Conservation (phyloP, 2,329 filamentous ascomycete genomes). For the Colletotrichum endophyticum region DNA sequence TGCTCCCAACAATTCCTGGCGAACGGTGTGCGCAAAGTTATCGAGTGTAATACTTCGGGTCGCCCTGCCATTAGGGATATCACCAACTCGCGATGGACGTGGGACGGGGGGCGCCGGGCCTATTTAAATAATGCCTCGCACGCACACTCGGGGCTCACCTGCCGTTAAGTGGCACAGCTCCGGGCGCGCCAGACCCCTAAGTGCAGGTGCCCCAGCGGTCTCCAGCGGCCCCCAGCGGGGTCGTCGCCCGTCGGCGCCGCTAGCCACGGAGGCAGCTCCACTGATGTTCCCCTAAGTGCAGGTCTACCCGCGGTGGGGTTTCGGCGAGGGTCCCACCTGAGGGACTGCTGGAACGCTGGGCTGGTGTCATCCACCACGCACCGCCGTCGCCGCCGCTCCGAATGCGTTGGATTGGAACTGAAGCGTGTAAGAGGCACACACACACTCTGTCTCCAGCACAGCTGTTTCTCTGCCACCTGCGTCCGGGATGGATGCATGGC, state of each 20-base stretch:
- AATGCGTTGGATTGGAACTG: neutral
- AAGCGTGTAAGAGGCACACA: neutral
- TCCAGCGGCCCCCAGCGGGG: neutral
- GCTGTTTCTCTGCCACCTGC: neutral
- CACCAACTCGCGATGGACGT: neutral
- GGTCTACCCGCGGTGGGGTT: conserved; percentile 15
- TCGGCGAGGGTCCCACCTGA: neutral
- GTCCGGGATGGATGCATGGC: neutral
- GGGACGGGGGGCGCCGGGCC: conserved; percentile 1
- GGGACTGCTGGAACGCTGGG: neutral
- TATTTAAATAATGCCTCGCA: conserved; percentile 17
- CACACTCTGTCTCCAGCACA: neutral
- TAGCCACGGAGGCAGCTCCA: neutral
- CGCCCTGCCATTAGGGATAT: conserved; percentile 21
- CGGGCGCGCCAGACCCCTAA: conserved; percentile 23
- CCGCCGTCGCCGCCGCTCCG: neutral
- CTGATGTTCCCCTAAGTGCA: conserved; percentile 22
- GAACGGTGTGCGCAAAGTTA: neutral
- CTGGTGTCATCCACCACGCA: neutral
- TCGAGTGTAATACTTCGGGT: conserved; percentile 9
- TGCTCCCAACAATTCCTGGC: neutral
- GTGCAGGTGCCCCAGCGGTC: conserved; percentile 21
- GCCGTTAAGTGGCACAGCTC: conserved; percentile 20
- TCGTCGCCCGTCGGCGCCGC: neutral
- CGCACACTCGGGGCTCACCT: neutral